Evolutionary conservation across 192 early-diverging fungal species (phyloP).

Genomic region (Backusella tarrabulga): DNA sequence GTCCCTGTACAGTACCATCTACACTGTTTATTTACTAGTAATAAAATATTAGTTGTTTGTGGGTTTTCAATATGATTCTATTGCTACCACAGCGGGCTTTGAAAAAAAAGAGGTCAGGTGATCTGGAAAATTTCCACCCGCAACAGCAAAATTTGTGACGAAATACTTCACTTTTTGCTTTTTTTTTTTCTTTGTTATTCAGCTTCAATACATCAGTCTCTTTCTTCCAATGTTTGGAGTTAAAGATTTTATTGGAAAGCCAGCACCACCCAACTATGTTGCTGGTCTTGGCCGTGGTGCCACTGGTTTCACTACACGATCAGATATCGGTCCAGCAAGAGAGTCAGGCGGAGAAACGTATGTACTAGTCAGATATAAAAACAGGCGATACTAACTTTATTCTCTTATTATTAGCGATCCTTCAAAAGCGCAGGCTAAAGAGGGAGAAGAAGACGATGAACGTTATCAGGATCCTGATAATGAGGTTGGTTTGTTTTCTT

Average conservation of each 20-base stretch:
- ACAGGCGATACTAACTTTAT: neutral
- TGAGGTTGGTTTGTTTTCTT: slow-evolving; percentile 87
- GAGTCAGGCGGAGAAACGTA: slow-evolving; percentile 61
- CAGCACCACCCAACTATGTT: slow-evolving; percentile 94
- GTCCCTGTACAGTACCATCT: no score
- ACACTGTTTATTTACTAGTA: no score
- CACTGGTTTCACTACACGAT: slow-evolving; percentile 96
- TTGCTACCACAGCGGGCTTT: no score
- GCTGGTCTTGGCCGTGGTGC: slow-evolving; percentile 96
- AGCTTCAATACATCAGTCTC: neutral
- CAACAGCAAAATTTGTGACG: no score
- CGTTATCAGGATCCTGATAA: slow-evolving; percentile 91
- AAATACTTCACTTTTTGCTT: neutral
- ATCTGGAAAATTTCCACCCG: no score
- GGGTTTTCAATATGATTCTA: no score
- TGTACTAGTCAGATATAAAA: neutral
- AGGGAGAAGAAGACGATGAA: slow-evolving; percentile 69
- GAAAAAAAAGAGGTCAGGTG: no score
- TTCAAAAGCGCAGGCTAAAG: slow-evolving; percentile 28
- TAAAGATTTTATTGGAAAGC: slow-evolving; percentile 92
- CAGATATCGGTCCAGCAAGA: slow-evolving; percentile 95
- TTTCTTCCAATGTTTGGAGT: slow-evolving; percentile 52
- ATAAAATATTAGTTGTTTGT: no score
- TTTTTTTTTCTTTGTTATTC: neutral
- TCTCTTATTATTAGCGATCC: neutral